Percentiles rank a stretch among this genome's conserved stretches.
phyloP scores from a whole-genome alignment of 305 asterid species.

The Euphrasia arctica region DNA sequence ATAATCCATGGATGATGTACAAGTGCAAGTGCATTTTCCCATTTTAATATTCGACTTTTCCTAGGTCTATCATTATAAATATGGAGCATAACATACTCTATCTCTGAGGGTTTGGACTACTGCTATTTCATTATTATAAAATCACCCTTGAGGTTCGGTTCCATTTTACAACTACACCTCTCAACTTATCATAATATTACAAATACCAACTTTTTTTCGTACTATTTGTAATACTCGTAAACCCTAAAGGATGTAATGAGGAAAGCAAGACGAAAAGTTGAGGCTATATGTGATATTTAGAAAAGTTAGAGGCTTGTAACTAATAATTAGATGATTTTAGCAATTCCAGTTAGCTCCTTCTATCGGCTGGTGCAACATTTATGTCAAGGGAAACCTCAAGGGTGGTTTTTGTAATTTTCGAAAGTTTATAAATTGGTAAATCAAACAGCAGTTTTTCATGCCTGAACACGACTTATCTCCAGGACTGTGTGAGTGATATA shows the following conservation, averaged over 20 bases:
- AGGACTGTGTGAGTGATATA: constrained; percentile 87
- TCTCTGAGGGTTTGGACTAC: too few species aligned
- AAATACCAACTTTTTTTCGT: too few species aligned
- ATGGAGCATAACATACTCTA: too few species aligned
- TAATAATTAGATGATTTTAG: background rate
- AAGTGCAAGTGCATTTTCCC: background rate
- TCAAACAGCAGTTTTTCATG: background rate
- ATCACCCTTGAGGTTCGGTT: too few species aligned
- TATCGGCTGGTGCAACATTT: background rate
- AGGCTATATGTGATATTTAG: background rate
- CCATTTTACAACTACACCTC: too few species aligned
- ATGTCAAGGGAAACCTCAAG: too few species aligned
- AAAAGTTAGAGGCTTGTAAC: background rate
- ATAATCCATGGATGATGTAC: background rate
- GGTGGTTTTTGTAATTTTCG: background rate
- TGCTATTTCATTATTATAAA: too few species aligned
- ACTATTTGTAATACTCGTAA: background rate
- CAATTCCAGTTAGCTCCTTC: background rate
- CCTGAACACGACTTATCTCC: constrained; percentile 30
- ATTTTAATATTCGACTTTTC: too few species aligned
- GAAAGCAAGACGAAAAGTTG: background rate
- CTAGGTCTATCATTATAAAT: too few species aligned
- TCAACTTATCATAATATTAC: too few species aligned
- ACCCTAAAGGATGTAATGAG: background rate
- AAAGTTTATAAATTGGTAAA: background rate